These are phyloP conservation scores for Aspergillus bertholletiae DNA, from an alignment of 495 filamentous ascomycete genomes.

Conservation along the genomic window DNA sequence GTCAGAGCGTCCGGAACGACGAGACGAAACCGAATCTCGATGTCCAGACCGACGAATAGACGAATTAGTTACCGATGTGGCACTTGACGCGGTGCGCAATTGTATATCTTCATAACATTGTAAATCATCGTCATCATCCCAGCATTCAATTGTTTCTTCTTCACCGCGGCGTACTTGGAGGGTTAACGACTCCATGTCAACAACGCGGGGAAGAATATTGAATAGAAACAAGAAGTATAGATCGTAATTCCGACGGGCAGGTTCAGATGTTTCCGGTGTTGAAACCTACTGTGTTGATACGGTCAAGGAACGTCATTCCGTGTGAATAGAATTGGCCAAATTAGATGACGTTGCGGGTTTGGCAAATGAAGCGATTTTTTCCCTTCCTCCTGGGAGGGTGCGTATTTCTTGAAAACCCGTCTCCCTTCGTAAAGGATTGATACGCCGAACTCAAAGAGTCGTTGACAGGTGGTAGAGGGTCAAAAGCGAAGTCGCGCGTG, in stretches of 20 bases:
- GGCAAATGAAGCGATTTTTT: background rate
- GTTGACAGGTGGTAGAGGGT: background rate
- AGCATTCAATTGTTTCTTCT: conserved; percentile 69
- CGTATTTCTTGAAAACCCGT: background rate
- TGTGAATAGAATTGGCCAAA: background rate
- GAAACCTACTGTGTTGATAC: conserved; percentile 9
- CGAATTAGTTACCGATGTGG: conserved; percentile 50
- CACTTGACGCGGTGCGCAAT: conserved; percentile 60
- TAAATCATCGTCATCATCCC: conserved; percentile 83
- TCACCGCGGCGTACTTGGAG: conserved; percentile 51
- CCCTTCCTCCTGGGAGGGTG: background rate
- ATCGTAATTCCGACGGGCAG: conserved; percentile 12
- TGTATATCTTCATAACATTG: conserved; percentile 70
- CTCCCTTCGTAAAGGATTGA: background rate
- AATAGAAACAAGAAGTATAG: background rate
- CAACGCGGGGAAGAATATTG: background rate
- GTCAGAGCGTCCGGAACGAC: conserved; percentile 75
- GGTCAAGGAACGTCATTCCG: conserved; percentile 36
- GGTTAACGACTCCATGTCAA: conserved; percentile 54
- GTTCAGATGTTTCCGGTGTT: conserved; percentile 24
- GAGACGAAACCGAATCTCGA: conserved; percentile 73
- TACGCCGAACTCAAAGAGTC: background rate
- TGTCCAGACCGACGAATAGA: conserved; percentile 52
- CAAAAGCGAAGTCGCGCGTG: background rate
- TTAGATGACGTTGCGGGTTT: background rate